Evolutionary conservation across 164 flowering plant genomes (phyloP), one percentile per base, ranked within the genome.

Genomic region (Annona squamosa): DNA sequence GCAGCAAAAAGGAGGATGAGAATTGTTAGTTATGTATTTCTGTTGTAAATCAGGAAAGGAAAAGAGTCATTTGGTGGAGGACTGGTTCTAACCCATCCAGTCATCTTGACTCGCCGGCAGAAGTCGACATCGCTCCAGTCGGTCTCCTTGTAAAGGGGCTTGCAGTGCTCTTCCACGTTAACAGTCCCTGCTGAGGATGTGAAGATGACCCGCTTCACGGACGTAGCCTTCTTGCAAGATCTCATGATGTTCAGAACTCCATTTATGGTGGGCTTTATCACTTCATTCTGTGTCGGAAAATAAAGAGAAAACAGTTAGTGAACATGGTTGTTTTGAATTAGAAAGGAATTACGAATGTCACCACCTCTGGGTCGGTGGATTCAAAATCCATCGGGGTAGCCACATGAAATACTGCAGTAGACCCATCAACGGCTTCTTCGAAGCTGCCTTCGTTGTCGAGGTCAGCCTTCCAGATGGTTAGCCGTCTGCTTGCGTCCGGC

Each of bases 111-210:
- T 13, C 69, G 7, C 26, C 77, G 75, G 65, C 72, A 70, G 65
- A 72, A 72, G 2, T 81, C 80, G 4, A 72, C 3, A 46, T 81
- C 81, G 62, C 74, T 81, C 80, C 78, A 81, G 68, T 63, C 77
- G 56, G 17, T 63, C 12, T 81, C 84, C 9, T 74, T 72, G 52
- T 81, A 79, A 45, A 3, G 68, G 0, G 70, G 74, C 44, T 37
- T 48, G 17, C 37, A 74, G n/a, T 74, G 70, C 52, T 74, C 74
- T 46, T 73, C 70, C 43, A 74, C 26, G 18, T 67, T 72, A 16
- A 79, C 78, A 37, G 84, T 77, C 41, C 81, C 84, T 2, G 80
- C 79, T 19, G 84, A 79, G 1, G 84, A 79, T 4, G 81, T 81
- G 73, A 79, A 81, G 7, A 81, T 69, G 3, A 81, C 67, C 18